Evolutionary conservation across 306 rosid species (phyloP).

Genomic region (Trifolium pratense): DNA sequence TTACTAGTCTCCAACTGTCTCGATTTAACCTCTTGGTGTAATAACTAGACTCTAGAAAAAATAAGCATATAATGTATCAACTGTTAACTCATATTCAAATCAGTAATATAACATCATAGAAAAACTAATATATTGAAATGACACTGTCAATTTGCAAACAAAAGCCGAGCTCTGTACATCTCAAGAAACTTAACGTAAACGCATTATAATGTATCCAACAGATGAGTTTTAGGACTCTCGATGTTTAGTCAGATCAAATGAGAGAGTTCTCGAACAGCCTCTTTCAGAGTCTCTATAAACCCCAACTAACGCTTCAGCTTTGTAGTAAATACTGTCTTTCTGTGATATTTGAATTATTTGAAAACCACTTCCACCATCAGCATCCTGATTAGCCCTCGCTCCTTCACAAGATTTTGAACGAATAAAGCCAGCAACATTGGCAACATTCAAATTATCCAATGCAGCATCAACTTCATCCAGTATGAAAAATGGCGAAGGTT

Average conservation of each 20-base stretch:
- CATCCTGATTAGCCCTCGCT: conserved; percentile 68
- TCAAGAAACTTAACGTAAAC: conserved; percentile 31
- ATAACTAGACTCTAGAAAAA: no score
- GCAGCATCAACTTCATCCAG: conserved; percentile 99
- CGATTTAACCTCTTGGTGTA: no score
- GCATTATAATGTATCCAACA: conserved; percentile 4
- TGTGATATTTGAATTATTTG: conserved; percentile 88
- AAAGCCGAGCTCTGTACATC: not conserved
- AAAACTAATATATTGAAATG: no score
- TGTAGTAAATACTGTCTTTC: conserved; percentile 84
- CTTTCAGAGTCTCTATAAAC: conserved; percentile 78
- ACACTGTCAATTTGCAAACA: not conserved
- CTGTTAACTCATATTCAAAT: no score
- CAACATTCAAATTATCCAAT: conserved; percentile 90
- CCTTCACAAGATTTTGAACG: conserved; percentile 86
- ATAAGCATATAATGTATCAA: no score
- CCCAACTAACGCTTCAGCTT: conserved; percentile 88
- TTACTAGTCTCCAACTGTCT: no score
- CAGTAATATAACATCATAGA: no score
- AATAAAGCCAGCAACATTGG: conserved; percentile 94
- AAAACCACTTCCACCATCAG: conserved; percentile 77
- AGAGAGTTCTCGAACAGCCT: conserved; percentile 91
- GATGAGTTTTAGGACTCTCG: conserved; percentile 62
- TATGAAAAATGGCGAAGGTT: conserved; percentile 97
- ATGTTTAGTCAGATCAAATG: conserved; percentile 85